These are phyloP conservation scores for Eucalyptus marginata DNA, from an alignment of 345 rosid species.

Conservation along the genomic window DNA sequence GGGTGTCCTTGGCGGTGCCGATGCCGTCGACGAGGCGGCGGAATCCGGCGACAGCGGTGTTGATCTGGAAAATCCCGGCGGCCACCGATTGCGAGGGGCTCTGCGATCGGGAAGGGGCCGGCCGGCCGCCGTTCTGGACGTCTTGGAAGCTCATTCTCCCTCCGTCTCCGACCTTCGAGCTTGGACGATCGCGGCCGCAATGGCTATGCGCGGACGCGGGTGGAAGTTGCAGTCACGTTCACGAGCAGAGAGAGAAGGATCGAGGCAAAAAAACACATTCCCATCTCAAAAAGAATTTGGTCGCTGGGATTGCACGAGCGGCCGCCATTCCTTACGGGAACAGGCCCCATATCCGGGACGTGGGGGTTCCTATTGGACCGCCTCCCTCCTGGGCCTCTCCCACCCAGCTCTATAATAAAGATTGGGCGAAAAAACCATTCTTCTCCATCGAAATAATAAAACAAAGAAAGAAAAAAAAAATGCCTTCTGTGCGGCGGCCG, in stretches of 20 bases:
- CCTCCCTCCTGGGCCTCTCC: too few species aligned
- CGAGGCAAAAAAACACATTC: too few species aligned
- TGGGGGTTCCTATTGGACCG: too few species aligned
- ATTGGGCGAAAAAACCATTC: too few species aligned
- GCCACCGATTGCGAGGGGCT: constrained; percentile 30
- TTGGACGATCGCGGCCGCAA: background rate
- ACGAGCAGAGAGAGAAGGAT: background rate
- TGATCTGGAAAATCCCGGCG: constrained; percentile 62
- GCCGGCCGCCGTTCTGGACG: constrained; percentile 15
- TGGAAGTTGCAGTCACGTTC: background rate
- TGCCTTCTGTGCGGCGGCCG: too few species aligned
- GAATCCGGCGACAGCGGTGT: constrained; percentile 49
- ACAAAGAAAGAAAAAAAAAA: too few species aligned
- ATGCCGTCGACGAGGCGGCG: constrained; percentile 52
- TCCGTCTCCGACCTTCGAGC: background rate
- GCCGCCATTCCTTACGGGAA: too few species aligned
- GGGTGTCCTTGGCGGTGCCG: constrained; percentile 59
- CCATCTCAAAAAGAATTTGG: too few species aligned
- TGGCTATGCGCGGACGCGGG: background rate
- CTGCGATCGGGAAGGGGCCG: constrained; percentile 13
- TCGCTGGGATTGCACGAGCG: too few species aligned
- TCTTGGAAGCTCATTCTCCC: constrained; percentile 49
- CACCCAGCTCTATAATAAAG: too few species aligned
- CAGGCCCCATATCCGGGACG: too few species aligned
- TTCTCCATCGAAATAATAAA: too few species aligned